Base-by-base conservation (phyloP, 164 flowering plant species). In the Tetrastigma voinierianum region DNA sequence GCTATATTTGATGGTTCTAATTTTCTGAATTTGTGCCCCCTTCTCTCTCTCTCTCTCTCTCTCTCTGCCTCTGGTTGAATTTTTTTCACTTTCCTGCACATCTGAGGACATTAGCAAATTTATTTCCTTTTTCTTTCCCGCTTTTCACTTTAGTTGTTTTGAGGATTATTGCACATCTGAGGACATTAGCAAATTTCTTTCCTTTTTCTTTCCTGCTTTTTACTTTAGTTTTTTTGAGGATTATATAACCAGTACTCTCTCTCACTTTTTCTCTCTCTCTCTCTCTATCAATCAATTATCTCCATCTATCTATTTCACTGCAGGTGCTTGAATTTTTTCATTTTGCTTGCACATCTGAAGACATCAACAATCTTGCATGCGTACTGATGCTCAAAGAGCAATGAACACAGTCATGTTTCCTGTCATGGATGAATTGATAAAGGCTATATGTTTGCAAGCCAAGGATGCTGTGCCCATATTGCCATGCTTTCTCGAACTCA, bases 401-500 rank as follows among this genome's bases (percentile, higher is more conserved):
- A 16, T 88, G 62, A 67, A 82, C 18, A 53, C 21, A 0, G 93
- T 88, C 57, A 73, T 91, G 11, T 53, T 87, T 67, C 99, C 92
- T 9, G 77, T 72, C 51, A 90, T 91, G 88, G 92, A 90, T 76
- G 71, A 85, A 17, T 62, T 96, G 76, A 87, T 90, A 60, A 53
- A 69, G 57, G 83, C 84, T 40, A 70, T 91, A 64, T 73, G 84
- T 72, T 44, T 12, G 21, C 48, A 63, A 66, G 96, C 93, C 23
- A 83, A 81, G 74, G 84, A 70, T 67, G 71, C 3, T 18, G 78
- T 82, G 94, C 95, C 10, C 70, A 80, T 16, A 70, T 90, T 77
- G 77, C 97, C 60, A 91, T 93, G 95, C 96, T 96, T 78, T 91
- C 97, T 66, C 97, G 90, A n/a, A 96, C 98, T 51, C 98, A 96